Evolutionary conservation across 352 stramenopile species (phyloP).

Genomic region (Aphanomyces astaci): DNA sequence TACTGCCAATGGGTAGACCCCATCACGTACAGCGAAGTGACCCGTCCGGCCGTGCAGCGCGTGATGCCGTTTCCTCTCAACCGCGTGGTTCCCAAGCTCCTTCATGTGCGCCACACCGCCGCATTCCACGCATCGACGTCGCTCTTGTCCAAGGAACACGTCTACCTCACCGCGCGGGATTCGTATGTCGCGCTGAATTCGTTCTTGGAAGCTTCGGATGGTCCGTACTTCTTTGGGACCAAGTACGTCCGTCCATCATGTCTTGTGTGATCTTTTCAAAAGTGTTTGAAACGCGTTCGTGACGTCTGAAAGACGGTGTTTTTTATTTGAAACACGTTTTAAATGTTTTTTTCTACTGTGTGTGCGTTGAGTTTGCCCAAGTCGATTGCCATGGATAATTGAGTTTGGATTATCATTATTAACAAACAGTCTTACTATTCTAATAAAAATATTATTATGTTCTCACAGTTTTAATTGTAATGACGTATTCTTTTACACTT

Average conservation of each 20-base stretch:
- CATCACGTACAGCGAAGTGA: conserved; percentile 78
- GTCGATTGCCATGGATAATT: no score
- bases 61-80: conserved; percentile 77
- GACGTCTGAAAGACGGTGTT: no score
- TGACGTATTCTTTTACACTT: no score
- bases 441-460: no score
- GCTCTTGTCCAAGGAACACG: conserved; percentile 61
- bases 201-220: conserved; percentile 50
- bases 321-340: no score
- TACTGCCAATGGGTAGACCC: conserved; percentile 82
- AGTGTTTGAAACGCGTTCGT: no score
- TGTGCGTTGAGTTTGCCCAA: no score
- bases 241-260: neutral
- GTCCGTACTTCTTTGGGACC: conserved; percentile 63
- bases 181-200: conserved; percentile 79
- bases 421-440: no score
- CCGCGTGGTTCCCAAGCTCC: conserved; percentile 78
- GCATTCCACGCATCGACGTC: conserved; percentile 44
- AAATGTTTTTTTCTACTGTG: no score
- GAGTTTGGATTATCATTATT: no score
- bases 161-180: conserved; percentile 72
- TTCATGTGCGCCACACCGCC: conserved; percentile 57
- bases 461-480: no score
- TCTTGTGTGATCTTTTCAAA: neutral
- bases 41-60: conserved; percentile 68